These are phyloP conservation scores for Oidiodendron maius DNA, from an alignment of 495 filamentous ascomycete species.

Conservation along the genomic window DNA sequence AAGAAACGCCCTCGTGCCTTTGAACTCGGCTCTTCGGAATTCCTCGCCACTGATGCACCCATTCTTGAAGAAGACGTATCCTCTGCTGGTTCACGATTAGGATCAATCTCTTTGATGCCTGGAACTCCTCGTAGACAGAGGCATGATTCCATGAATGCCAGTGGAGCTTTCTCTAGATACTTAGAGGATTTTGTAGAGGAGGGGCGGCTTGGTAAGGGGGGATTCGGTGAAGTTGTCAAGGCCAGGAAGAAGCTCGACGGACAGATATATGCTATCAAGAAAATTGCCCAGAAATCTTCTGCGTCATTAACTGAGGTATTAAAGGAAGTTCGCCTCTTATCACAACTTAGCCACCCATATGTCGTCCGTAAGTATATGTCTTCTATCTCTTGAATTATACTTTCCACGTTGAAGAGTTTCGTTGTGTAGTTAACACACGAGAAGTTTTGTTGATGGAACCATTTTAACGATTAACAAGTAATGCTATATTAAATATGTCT, in stretches of 20 bases:
- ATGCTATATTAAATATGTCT: too few relatives aligned
- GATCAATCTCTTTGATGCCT: conserved; percentile 29
- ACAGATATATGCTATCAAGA: conserved; percentile 92
- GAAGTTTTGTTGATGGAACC: background rate
- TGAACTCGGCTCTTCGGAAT: conserved; percentile 83
- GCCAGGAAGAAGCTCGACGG: conserved; percentile 91
- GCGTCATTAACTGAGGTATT: conserved; percentile 77
- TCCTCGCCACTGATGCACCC: conserved; percentile 59
- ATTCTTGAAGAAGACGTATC: conserved; percentile 39
- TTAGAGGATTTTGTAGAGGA: conserved; percentile 84
- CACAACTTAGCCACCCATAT: conserved; percentile 87
- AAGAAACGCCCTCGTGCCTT: conserved; percentile 86
- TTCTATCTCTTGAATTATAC: background rate
- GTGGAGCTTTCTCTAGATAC: conserved; percentile 54
- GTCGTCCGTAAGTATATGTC: conserved; percentile 59
- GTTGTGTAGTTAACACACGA: background rate
- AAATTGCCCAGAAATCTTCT: conserved; percentile 78
- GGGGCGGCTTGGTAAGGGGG: conserved; percentile 83
- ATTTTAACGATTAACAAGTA: too few relatives aligned
- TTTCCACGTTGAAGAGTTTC: too few relatives aligned
- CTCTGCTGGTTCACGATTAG: conserved; percentile 28
- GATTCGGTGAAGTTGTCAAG: conserved; percentile 96
- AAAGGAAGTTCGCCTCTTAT: conserved; percentile 86
- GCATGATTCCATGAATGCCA: conserved; percentile 42
- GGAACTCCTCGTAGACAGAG: conserved; percentile 32